phyloP scores from a whole-genome alignment of 495 filamentous ascomycete genomes.

The Parmelia sp. region DNA sequence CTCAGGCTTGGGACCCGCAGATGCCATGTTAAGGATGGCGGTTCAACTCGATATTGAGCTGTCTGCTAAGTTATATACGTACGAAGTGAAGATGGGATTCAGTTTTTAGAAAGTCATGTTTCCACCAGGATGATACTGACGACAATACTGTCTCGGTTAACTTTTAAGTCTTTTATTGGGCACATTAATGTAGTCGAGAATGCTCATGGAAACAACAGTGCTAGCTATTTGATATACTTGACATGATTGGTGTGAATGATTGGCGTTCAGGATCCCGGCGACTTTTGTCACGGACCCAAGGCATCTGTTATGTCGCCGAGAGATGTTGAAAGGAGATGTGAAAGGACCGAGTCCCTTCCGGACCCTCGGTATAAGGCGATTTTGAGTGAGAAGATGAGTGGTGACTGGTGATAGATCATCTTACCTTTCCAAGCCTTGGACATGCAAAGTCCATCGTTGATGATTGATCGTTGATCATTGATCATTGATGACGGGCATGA shows the following conservation, averaged over 20 bases:
- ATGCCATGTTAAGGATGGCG: constrained; percentile 3
- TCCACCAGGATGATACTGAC: constrained; percentile 4
- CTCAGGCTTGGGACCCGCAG: constrained; percentile 4
- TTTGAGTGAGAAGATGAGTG: neutral
- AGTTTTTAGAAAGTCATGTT: constrained; percentile 1
- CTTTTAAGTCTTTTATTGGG: constrained; percentile 1
- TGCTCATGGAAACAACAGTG: constrained; percentile 5
- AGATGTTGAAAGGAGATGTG: constrained; percentile 1
- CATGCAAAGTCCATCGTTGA: too few relatives aligned
- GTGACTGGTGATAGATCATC: constrained; percentile 1
- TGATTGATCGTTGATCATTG: constrained; percentile 1
- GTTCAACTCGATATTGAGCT: neutral
- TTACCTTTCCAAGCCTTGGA: neutral
- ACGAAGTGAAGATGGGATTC: constrained; percentile 2
- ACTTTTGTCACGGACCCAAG: neutral
- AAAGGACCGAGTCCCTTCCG: neutral
- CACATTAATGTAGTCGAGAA: neutral
- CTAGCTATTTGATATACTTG: constrained; percentile 4
- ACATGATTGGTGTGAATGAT: constrained; percentile 2
- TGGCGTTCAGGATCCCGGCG: neutral
- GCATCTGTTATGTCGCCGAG: neutral
- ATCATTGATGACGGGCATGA: neutral
- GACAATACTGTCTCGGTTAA: constrained; percentile 1
- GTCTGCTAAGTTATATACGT: neutral
- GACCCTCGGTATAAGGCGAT: neutral